Percentiles rank a stretch among this genome's conserved stretches.
These are phyloP conservation scores for Termitomyces sp. DNA, from an alignment of 768 basidiomycete genomes.

Conservation along the genomic window DNA sequence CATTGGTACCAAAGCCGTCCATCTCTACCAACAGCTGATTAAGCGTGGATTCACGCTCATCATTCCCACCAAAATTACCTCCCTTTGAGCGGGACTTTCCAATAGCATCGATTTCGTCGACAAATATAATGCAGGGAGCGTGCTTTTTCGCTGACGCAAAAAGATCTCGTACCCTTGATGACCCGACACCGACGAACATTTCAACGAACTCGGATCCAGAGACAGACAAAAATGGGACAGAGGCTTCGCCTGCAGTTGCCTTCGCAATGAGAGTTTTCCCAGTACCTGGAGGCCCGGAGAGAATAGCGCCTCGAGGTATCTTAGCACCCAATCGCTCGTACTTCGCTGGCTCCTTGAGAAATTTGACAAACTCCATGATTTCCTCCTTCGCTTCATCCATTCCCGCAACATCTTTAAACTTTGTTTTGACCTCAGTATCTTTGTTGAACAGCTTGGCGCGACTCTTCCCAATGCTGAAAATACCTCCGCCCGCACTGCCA, in stretches of 20 bases:
- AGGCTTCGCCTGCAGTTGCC: constrained; percentile 97
- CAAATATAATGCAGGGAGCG: constrained; percentile 97
- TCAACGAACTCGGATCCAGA: constrained; percentile 99
- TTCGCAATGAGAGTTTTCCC: constrained; percentile 98
- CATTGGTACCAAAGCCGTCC: constrained; percentile 98
- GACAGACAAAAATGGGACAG: constrained; percentile 96
- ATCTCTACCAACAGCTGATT: constrained; percentile 98
- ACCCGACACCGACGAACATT: constrained; percentile 99
- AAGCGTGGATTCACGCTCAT: constrained; percentile 95
- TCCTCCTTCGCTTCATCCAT: constrained; percentile 99
- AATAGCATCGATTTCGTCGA: constrained; percentile 99
- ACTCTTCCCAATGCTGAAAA: constrained; percentile 97
- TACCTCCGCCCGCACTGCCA: constrained; percentile 73
- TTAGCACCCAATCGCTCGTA: constrained; percentile 98
- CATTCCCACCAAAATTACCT: constrained; percentile 78
- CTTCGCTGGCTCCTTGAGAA: constrained; percentile 90
- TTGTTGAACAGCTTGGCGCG: constrained; percentile 94
- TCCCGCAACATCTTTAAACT: constrained; percentile 96
- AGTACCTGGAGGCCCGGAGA: constrained; percentile 95
- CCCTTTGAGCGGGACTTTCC: constrained; percentile 88
- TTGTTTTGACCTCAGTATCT: constrained; percentile 88
- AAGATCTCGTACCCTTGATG: constrained; percentile 93
- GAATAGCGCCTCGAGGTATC: constrained; percentile 91
- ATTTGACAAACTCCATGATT: constrained; percentile 99
- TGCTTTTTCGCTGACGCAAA: constrained; percentile 98